Evolutionary conservation across 257 asterid genomes (phyloP).

Genomic region (Sherardia arvensis): DNA sequence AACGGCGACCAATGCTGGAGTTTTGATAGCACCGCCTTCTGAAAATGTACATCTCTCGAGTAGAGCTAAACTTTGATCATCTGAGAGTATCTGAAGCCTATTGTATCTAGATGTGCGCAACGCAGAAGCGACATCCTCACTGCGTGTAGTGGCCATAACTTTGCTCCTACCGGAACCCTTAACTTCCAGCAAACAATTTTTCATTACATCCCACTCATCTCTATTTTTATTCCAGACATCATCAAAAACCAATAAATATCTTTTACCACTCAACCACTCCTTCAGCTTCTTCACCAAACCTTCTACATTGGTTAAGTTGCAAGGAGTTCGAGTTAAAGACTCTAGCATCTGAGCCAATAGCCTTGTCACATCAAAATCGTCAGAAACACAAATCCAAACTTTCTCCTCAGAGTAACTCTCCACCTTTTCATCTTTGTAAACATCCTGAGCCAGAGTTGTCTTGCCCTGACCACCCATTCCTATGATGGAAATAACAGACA

Average conservation of each 20-base stretch:
- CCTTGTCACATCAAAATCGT: slow-evolving; percentile 5
- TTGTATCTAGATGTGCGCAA: background rate
- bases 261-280: background rate
- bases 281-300: slow-evolving; percentile 10
- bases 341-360: slow-evolving; percentile 8
- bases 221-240: slow-evolving; percentile 10
- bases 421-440: slow-evolving; percentile 5
- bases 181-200: slow-evolving; percentile 5
- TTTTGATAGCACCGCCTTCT: slow-evolving; percentile 4
- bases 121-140: background rate
- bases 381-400: slow-evolving; percentile 18
- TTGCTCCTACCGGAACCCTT: slow-evolving; percentile 14
- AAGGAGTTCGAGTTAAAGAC: background rate
- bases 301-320: slow-evolving; percentile 3
- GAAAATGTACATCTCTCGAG: slow-evolving; percentile 15
- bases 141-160: slow-evolving; percentile 21
- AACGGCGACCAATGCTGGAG: slow-evolving; percentile 4
- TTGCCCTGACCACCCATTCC: slow-evolving; percentile 19
- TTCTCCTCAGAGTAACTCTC: background rate
- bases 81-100: slow-evolving; percentile 9
- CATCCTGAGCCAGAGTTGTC: slow-evolving; percentile 13
- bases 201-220: slow-evolving; percentile 8
- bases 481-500: slow-evolving; percentile 6
- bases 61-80: slow-evolving; percentile 17
- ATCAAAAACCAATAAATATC: slow-evolving; percentile 14